A percentile compares a stretch with the other conserved stretches of the same genome.
Conservation (phyloP, 495 filamentous ascomycete species). For the Venustampulla echinocandica region DNA sequence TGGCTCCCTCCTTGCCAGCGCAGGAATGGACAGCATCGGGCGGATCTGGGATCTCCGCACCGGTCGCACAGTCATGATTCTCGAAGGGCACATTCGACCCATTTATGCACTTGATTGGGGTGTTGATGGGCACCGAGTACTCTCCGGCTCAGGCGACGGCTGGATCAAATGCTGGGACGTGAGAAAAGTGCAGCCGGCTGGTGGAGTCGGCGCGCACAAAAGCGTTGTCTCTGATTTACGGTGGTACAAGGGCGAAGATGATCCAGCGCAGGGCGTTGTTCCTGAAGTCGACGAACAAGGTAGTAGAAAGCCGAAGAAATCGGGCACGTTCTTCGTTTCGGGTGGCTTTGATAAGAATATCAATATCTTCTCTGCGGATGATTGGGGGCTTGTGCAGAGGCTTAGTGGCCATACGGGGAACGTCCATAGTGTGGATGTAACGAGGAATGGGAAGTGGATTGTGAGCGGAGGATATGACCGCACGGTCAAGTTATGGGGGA, state of each 20-base stretch:
- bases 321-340: conserved; percentile 84
- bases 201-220: conserved; percentile 82
- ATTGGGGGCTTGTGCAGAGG: conserved; percentile 84
- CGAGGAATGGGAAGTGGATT: conserved; percentile 80
- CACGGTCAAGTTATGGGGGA: conserved; percentile 93
- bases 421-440: conserved; percentile 82
- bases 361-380: conserved; percentile 90
- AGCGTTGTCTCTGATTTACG: conserved; percentile 86
- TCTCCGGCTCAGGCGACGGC: conserved; percentile 87
- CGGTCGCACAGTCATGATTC: conserved; percentile 88
- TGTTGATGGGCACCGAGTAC: conserved; percentile 76
- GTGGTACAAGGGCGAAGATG: conserved; percentile 83
- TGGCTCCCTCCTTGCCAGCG: conserved; percentile 82
- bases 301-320: conserved; percentile 49
- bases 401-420: conserved; percentile 86
- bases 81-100: conserved; percentile 88
- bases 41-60: conserved; percentile 96
- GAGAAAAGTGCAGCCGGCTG: conserved; percentile 72
- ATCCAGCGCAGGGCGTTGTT: conserved; percentile 44
- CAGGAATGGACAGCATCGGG: conserved; percentile 86
- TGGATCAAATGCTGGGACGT: conserved; percentile 98
- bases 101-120: conserved; percentile 92
- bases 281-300: conserved; percentile 55
- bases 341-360: conserved; percentile 93
- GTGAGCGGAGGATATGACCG: conserved; percentile 87